Evolutionary conservation across 1,139 yeast species (phyloP), one percentile per base, ranked within the genome.

Genomic region (Taiozyma sp.): DNA sequence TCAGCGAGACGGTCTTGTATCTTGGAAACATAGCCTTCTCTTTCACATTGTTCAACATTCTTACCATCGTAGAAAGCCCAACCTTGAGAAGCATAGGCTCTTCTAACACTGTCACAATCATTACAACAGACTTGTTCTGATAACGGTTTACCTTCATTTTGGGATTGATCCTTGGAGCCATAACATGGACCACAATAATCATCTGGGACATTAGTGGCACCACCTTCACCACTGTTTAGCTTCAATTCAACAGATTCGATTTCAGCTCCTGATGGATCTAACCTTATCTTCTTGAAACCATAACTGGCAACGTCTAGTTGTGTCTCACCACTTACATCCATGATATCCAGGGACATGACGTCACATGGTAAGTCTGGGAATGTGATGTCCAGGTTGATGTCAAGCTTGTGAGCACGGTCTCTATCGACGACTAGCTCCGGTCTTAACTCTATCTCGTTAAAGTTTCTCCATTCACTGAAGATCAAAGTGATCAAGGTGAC

Each of bases 21-120:
- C 43, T 72, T 73, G 23, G 73, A 66, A 42, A 89, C 96, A 67
- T 88, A 91, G 12, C 96, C 95, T 67, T 91, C 97, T 10, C 73
- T 73, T 65, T 89, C 97, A 76, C 99, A 93, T 70, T 92, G 98
- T 56, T 83, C 89, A 54, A 93, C 81, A 55, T 87, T 82, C 50
- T 78, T 75, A 52, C 98, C 98, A 65, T 93, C 98, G 61, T 72
- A 86, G 68, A 93, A 92, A 3, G 87, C 93, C 99, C 99, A 93
- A 36, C 81, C 83, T 29, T 73, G 77, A 23, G 77, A 79, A 27
- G 88, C 84, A 65, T 92, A 93, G 1, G 97, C 97, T 59, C 76
- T 70, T 54, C 82, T 81, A 39, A 93, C 96, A 44, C 89, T 81
- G 45, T 80, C 87, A 74, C 99, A 93, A 41, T 86, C 79, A 66